Conservation (phyloP, 2,329 filamentous ascomycete species). For the Corinectria fuckeliana region DNA sequence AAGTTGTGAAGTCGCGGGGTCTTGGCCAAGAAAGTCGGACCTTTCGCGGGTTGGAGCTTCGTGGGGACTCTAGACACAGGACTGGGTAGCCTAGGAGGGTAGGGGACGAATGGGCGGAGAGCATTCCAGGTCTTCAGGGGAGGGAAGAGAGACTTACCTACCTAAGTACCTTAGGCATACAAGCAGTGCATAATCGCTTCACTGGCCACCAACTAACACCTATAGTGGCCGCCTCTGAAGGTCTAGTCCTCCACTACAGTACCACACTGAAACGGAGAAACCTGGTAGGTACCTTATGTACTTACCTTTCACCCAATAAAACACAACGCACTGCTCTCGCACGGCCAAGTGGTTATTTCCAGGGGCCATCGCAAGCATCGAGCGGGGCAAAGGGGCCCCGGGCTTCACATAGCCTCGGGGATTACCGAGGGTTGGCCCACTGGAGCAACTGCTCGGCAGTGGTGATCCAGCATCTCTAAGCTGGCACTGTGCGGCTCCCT, state of each 20-base stretch:
- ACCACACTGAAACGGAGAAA: conserved; percentile 7
- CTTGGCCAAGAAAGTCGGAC: conserved; percentile 39
- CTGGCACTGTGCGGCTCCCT: conserved; percentile 31
- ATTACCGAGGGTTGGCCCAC: not conserved
- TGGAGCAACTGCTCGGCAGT: not conserved
- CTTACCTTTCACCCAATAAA: too few species aligned
- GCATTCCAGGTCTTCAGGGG: conserved; percentile 9
- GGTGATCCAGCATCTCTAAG: not conserved
- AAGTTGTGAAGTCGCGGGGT: conserved; percentile 41
- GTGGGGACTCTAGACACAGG: conserved; percentile 28
- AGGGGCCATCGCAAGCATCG: not conserved
- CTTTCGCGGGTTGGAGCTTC: conserved; percentile 40
- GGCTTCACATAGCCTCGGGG: not conserved
- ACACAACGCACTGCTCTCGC: conserved; percentile 1
- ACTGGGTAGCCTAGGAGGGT: not conserved
- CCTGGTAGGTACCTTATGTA: not conserved
- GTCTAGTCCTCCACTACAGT: too few species aligned
- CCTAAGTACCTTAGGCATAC: conserved; percentile 16
- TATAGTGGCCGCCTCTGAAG: not conserved
- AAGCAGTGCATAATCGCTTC: not conserved
- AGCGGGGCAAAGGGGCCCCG: not conserved
- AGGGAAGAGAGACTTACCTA: not conserved
- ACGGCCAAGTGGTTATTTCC: not conserved
- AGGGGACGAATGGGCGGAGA: conserved; percentile 15
- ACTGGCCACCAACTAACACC: not conserved